These are phyloP conservation scores for Clarireedia monteithiana DNA, from an alignment of 2,329 filamentous ascomycete species.

Conservation along the genomic window DNA sequence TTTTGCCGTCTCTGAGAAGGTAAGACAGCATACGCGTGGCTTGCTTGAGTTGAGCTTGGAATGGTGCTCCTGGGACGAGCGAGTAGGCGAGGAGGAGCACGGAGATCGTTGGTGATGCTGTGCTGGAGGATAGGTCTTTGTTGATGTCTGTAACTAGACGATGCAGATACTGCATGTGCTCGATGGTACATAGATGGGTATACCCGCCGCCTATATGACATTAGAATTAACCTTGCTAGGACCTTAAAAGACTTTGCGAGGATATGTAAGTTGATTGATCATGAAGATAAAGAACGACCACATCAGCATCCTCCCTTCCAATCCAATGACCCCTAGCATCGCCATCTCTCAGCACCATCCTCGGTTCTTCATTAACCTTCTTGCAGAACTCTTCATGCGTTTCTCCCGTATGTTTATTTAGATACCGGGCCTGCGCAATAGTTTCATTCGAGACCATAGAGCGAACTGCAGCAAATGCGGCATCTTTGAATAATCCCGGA, in stretches of 20 bases:
- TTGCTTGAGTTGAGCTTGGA: background rate
- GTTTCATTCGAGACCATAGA: background rate
- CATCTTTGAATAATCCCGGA: background rate
- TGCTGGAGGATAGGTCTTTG: background rate
- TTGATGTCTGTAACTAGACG: background rate
- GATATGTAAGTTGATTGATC: background rate
- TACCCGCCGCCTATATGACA: background rate
- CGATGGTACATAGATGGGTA: background rate
- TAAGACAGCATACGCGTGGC: background rate
- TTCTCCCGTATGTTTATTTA: background rate
- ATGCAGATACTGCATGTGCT: background rate
- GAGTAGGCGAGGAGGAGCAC: background rate
- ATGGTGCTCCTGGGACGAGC: background rate
- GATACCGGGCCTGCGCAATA: background rate
- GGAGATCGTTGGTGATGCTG: background rate
- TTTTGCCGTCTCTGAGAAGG: background rate
- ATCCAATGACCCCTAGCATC: background rate
- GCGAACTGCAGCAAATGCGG: background rate
- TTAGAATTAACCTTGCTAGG: background rate
- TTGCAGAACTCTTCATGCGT: background rate
- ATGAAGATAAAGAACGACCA: background rate
- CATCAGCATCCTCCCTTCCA: background rate
- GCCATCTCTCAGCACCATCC: background rate
- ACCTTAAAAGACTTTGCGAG: no score
- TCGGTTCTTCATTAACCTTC: background rate